These are phyloP conservation scores for Hericium alpestre DNA, from an alignment of 768 basidiomycete genomes.

Conservation along the genomic window DNA sequence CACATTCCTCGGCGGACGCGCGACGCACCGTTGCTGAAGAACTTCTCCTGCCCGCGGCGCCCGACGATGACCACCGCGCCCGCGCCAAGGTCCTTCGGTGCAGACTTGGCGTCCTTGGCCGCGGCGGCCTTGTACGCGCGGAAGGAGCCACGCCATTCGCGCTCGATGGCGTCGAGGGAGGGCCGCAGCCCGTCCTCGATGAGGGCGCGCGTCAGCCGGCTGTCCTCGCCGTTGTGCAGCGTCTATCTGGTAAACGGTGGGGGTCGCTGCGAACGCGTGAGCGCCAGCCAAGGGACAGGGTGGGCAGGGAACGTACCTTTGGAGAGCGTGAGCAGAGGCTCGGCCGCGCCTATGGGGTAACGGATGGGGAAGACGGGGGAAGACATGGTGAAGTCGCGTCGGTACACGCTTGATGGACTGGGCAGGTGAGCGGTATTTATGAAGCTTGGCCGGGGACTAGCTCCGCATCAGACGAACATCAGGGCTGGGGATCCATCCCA, in stretches of 20 bases:
- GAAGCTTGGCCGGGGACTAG: too few relatives aligned
- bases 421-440: too few relatives aligned
- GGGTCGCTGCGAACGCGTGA: constrained; percentile 35
- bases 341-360: not conserved
- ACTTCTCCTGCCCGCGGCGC: constrained; percentile 67
- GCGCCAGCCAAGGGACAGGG: too few relatives aligned
- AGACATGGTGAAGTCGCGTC: not conserved
- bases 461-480: too few relatives aligned
- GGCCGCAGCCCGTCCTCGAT: constrained; percentile 54
- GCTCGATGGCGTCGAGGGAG: constrained; percentile 63
- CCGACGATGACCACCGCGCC: constrained; percentile 75
- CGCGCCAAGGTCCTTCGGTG: constrained; percentile 34
- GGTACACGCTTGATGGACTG: too few relatives aligned
- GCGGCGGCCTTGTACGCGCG: constrained; percentile 20
- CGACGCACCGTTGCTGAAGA: constrained; percentile 70
- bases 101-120: not conserved
- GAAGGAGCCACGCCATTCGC: constrained; percentile 53
- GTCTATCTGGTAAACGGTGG: constrained; percentile 68
- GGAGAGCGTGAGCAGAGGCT: constrained; percentile 55
- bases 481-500: too few relatives aligned
- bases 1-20: not conserved
- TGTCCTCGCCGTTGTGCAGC: constrained; percentile 70
- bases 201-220: constrained; percentile 49
- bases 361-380: not conserved
- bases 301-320: constrained; percentile 36